Evolutionary conservation across 495 filamentous ascomycete species (phyloP), one percentile per base, ranked within the genome.

Genomic region (Podospora pseudoanserina): DNA sequence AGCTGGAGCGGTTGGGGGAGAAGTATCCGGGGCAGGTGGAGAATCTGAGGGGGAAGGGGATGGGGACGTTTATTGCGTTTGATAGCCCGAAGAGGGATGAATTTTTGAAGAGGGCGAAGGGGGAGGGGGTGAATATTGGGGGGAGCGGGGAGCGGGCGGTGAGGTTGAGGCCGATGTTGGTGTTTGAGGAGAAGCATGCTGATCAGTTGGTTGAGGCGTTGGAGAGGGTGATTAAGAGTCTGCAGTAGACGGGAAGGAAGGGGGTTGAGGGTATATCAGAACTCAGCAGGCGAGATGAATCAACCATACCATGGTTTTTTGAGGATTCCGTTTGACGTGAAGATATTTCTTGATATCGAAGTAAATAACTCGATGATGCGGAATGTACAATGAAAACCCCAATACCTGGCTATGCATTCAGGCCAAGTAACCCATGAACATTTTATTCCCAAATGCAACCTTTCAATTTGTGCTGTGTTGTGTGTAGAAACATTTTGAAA

Each of bases 21-120:
- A 86, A 86, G 77, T 95, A 92, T 80, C 96, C 96, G 26, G 84
- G 86, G 63, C 86, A 96, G 82, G 89, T 99, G 76, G 82, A 87
- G 78, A 97, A 98, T 81, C 83, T 99, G 73, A 87, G 95, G 72
- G 95, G 95, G 59, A 92, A 97, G 84, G 91, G 92, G 68, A 91
- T 93, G 81, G 95, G 95, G 75, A 99, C 95, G 19, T 99, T 98
- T 79, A 92, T 99, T 76, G 95, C 96, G 66, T 99, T 93, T 85
- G 96, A 99, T 78, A 91, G 86, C 71, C 94, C 94, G 65, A 79
- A 86, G 68, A 84, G 96, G 71, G 95, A 98, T 76, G 88, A 89
- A 70, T 92, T 98, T 81, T 79, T 98, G 74, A 88, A 80, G 74
- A 89, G 86, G 83, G 90, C 89, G 67, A 95, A 98, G 89, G 81